Percentiles rank a stretch among this genome's conserved stretches.
Conservation (phyloP, 78 protist genomes). For the Chrysochromulina tobinii region DNA sequence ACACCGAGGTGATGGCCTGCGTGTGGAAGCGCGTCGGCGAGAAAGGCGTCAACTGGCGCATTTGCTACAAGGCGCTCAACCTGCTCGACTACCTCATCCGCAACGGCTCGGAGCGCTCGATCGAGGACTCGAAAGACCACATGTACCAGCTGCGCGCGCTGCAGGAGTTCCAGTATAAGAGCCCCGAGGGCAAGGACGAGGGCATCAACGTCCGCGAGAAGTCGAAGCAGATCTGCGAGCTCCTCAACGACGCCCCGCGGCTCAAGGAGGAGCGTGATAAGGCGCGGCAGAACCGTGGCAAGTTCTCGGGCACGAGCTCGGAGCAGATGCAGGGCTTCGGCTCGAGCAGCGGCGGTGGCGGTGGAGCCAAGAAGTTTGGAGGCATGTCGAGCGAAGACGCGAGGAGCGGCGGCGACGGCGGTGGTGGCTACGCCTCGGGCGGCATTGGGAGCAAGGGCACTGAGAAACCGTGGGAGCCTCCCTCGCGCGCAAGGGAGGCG, state of each 20-base stretch:
- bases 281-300: conserved; percentile 3
- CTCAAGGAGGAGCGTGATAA: conserved; percentile 29
- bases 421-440: background rate
- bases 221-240: background rate
- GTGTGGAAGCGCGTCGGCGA: background rate
- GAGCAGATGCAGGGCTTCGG: background rate
- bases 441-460: background rate
- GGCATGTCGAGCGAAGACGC: background rate
- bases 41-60: background rate
- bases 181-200: background rate
- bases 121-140: conserved; percentile 25
- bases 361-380: background rate
- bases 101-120: conserved; percentile 14
- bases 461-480: background rate
- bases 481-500: background rate
- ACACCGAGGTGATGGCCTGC: background rate
- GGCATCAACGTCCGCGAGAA: conserved; percentile 32
- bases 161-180: background rate
- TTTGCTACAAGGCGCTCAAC: background rate
- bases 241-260: background rate
- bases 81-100: conserved; percentile 14
- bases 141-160: conserved; percentile 19
- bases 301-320: background rate
- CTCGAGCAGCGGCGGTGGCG: background rate
- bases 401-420: background rate